phyloP scores from a whole-genome alignment of 108 stramenopile species.

The Cyclotella choctawhatcheeana region DNA sequence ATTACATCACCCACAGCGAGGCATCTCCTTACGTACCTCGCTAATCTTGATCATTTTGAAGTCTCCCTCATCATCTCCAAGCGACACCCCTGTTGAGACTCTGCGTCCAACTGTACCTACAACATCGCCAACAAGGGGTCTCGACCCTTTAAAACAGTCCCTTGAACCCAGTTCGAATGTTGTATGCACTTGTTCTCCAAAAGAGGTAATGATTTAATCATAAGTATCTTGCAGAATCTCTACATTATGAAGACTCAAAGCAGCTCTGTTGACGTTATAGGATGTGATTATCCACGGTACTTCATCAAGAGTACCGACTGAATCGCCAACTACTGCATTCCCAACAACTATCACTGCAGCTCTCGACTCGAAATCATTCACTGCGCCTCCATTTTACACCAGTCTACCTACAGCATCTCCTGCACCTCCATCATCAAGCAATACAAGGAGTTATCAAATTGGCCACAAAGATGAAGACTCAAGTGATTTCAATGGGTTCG shows the following conservation, averaged over 20 bases:
- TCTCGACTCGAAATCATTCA: background rate
- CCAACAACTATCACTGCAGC: background rate
- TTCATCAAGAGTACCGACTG: background rate
- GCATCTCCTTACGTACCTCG: no score
- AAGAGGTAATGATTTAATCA: background rate
- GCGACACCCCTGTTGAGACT: background rate
- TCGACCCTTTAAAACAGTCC: background rate
- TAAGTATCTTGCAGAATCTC: no score
- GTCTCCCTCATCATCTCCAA: background rate
- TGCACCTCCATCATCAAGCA: background rate
- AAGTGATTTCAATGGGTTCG: conserved; percentile 5
- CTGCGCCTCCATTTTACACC: background rate
- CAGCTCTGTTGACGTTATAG: background rate
- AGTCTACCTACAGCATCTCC: conserved; percentile 5
- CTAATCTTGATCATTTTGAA: background rate
- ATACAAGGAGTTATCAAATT: background rate
- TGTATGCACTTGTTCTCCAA: background rate
- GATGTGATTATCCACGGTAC: background rate
- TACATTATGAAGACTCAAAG: no score
- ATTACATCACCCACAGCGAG: no score
- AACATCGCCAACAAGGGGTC: background rate
- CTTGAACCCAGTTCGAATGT: background rate
- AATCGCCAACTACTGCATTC: background rate
- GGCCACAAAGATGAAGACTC: background rate
- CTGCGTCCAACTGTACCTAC: conserved; percentile 2